phyloP scores from a whole-genome alignment of 768 basidiomycete genomes.

The Antrodiella citrinella region DNA sequence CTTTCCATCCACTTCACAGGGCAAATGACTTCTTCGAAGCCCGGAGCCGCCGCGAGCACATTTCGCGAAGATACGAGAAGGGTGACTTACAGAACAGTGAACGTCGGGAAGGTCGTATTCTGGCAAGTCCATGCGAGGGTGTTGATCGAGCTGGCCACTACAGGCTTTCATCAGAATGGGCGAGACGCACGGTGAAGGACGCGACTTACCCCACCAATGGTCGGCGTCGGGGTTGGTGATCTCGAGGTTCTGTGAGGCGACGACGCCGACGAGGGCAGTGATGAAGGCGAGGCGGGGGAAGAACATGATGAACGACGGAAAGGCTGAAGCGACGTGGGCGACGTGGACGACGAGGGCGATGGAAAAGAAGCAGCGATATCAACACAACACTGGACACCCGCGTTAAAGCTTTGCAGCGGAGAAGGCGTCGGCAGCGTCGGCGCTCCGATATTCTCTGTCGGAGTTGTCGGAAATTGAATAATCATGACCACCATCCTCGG shows the following conservation, averaged over 20 bases:
- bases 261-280: constrained; percentile 31
- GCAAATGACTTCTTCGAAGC: too few relatives aligned
- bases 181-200: too few relatives aligned
- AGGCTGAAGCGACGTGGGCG: neutral
- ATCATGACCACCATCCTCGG: too few relatives aligned
- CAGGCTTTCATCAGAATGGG: neutral
- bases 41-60: too few relatives aligned
- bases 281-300: constrained; percentile 30
- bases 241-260: constrained; percentile 30
- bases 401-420: too few relatives aligned
- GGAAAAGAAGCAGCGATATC: constrained; percentile 4
- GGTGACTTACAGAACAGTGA: constrained; percentile 45
- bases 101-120: constrained; percentile 28
- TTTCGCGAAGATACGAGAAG: constrained; percentile 3
- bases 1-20: too few relatives aligned
- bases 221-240: constrained; percentile 37
- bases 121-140: constrained; percentile 52
- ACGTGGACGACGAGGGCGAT: constrained; percentile 1
- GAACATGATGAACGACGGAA: constrained; percentile 13
- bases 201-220: constrained; percentile 55
- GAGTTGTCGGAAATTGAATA: too few relatives aligned
- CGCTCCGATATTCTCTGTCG: too few relatives aligned
- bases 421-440: too few relatives aligned
- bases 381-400: too few relatives aligned
- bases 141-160: constrained; percentile 53